phyloP scores from a whole-genome alignment of 345 rosid species.

The Carallia brachiata region DNA sequence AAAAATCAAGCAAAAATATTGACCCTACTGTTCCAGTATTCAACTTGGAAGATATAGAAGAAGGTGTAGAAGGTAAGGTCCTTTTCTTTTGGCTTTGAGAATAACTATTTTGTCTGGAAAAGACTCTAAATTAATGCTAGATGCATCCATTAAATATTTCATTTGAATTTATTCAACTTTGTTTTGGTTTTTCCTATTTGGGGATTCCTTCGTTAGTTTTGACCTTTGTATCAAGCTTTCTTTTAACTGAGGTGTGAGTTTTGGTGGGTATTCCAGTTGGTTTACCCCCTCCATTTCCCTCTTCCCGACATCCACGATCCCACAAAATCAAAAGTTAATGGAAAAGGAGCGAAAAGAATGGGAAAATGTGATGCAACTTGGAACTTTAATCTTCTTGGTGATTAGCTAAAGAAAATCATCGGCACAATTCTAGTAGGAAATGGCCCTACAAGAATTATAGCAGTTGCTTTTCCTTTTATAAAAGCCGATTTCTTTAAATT shows the following conservation, averaged over 20 bases:
- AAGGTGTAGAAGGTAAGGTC: constrained; percentile 34
- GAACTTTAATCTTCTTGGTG: neutral
- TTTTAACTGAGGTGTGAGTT: neutral
- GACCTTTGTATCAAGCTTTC: neutral
- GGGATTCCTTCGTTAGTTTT: neutral
- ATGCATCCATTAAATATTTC: neutral
- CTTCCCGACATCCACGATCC: neutral
- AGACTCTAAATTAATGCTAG: neutral
- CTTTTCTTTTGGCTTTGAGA: neutral
- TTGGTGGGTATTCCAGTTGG: neutral
- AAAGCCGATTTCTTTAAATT: neutral
- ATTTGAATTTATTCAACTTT: neutral
- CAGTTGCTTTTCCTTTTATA: neutral
- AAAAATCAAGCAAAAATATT: constrained; percentile 26
- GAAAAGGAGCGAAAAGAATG: neutral
- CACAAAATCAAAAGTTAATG: too few relatives aligned
- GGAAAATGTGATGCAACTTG: neutral
- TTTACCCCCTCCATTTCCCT: neutral
- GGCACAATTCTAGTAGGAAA: neutral
- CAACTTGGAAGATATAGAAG: constrained; percentile 38
- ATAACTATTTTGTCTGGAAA: too few relatives aligned
- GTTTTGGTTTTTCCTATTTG: neutral
- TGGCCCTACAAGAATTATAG: neutral
- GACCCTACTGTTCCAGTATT: constrained; percentile 36
- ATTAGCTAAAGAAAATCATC: neutral